Base-by-base conservation (phyloP, 441 rosid genomes). In the Arabidopsis lyrata region DNA sequence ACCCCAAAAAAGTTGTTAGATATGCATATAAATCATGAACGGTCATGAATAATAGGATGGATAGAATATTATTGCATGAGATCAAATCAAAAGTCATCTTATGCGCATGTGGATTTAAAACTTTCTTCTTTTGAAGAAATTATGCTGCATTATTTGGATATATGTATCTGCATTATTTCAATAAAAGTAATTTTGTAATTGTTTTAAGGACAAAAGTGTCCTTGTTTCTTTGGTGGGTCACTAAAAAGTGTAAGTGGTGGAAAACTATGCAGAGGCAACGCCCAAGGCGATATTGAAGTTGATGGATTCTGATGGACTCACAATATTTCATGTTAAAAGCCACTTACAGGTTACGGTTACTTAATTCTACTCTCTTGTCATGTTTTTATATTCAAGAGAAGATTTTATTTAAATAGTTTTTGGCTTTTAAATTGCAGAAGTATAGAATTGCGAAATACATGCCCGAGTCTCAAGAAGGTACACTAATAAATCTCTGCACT, bases 261-360 rank as follows among this genome's bases (percentile, higher is more conserved):
- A 47, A 69, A 63, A 63, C 42, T 47, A 54, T 69, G 41, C 66
- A 95, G 98, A 86, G 72, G 98, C 98, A 12, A 92, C 98, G 0
- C 99, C 99, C 0, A 95, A 90, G 87, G 90, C 95, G 9, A 87
- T 95, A 63, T 63, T 92, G 79, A 89, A 86, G 90, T 84, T 90
- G 55, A 95, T 95, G 99, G 96, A 88, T 50, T 85, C 88, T 0
- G 88, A 89, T 56, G 93, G 92, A 67, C 82, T 95, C 75, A 89
- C 98, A 32, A 90, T 95, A 66, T 92, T 90, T 71, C 99, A 95
- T 82, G 93, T 95, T 13, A 95, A 95, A 86, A 92, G 99, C 80
- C 99, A 90, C 66, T 78, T 94, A 84, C 99, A 94, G 91, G 94
- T 91, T 52, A 66, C 12, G 5, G 10, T 59, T 20, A 66, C 59